These are phyloP conservation scores for Sporothrix globosa DNA, from an alignment of 2,329 filamentous ascomycete genomes.

Conservation along the genomic window DNA sequence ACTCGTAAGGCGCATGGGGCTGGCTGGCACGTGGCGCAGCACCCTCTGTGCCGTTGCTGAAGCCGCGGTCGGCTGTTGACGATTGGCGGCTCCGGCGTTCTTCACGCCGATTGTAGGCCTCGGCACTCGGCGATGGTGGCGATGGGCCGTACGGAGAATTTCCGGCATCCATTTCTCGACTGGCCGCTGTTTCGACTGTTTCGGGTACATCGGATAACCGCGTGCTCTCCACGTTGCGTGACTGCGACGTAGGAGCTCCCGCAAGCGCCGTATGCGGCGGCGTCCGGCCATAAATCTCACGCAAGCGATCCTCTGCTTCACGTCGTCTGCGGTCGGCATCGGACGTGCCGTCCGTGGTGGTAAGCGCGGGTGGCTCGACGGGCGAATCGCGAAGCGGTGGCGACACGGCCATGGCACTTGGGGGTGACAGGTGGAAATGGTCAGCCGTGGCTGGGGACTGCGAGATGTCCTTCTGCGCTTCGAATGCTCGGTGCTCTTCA, in stretches of 20 bases:
- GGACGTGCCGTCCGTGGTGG: conserved; percentile 30
- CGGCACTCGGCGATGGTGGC: conserved; percentile 39
- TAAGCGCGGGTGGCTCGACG: conserved; percentile 33
- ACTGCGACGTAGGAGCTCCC: background rate
- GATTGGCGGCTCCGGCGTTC: conserved; percentile 38
- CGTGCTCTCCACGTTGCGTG: background rate
- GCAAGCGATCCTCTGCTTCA: conserved; percentile 55
- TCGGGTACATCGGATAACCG: conserved; percentile 4
- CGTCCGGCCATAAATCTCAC: conserved; percentile 58
- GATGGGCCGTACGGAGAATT: conserved; percentile 39
- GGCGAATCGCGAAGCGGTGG: conserved; percentile 34
- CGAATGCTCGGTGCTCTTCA: background rate
- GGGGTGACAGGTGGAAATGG: conserved; percentile 30
- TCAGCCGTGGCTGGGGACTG: background rate
- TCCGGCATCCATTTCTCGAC: conserved; percentile 29
- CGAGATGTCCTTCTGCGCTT: background rate
- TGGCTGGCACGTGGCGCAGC: background rate
- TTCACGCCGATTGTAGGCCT: conserved; percentile 43
- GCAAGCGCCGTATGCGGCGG: conserved; percentile 29
- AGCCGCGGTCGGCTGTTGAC: background rate
- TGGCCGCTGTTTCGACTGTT: conserved; percentile 32
- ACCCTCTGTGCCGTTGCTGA: background rate
- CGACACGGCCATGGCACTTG: conserved; percentile 28
- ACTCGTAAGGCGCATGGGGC: conserved; percentile 41
- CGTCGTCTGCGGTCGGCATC: conserved; percentile 43